Conservation (phyloP, 306 rosid species). For the Prunus campanulata region DNA sequence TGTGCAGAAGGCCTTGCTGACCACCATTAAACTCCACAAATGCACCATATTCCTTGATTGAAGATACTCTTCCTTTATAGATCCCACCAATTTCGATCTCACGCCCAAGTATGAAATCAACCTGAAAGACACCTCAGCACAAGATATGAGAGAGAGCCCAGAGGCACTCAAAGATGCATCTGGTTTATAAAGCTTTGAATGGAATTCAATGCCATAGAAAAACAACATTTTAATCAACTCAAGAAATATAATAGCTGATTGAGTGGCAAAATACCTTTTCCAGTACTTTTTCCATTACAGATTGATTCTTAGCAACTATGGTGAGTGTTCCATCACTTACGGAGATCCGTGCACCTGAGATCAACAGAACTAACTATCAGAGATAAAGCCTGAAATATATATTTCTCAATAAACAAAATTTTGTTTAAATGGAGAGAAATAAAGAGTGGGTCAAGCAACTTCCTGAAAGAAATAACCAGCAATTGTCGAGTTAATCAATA, state of each 20-base stretch:
- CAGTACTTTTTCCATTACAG: conserved; percentile 71
- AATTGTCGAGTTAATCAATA: no score
- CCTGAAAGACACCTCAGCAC: conserved; percentile 34
- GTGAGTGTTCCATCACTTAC: conserved; percentile 92
- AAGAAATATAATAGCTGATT: background rate
- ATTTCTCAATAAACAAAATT: background rate
- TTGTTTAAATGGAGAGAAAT: background rate
- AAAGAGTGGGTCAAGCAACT: background rate
- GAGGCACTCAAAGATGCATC: background rate
- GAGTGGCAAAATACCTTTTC: conserved; percentile 64
- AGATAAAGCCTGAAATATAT: background rate
- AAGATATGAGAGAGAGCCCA: background rate
- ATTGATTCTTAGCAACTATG: conserved; percentile 71
- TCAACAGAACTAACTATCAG: background rate
- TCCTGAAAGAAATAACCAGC: background rate
- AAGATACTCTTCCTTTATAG: conserved; percentile 66
- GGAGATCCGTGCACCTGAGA: conserved; percentile 78
- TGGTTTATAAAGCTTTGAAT: background rate
- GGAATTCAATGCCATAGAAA: background rate
- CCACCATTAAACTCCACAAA: conserved; percentile 96
- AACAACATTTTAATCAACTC: background rate
- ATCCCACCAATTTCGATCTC: conserved; percentile 89
- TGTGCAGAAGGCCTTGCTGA: conserved; percentile 93
- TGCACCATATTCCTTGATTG: conserved; percentile 89
- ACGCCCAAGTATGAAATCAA: conserved; percentile 85